Conservation (phyloP, 495 filamentous ascomycete species). For the Tuber indicum region DNA sequence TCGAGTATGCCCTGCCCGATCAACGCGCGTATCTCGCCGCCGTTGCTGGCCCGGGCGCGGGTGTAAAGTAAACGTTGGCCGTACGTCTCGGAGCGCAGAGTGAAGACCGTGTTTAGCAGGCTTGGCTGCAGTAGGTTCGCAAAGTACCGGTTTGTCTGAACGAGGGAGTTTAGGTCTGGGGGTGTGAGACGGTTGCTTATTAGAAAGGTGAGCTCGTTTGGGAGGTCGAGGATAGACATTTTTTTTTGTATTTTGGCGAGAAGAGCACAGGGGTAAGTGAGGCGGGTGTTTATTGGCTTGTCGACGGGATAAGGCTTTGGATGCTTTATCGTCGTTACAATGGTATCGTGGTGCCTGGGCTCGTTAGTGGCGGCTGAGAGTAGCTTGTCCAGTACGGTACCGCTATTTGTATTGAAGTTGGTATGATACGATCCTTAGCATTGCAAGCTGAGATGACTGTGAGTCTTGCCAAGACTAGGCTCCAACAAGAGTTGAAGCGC, state of each 20-base stretch:
- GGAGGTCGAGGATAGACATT: conserved; percentile 11
- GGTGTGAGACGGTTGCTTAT: conserved; percentile 23
- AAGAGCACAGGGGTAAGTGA: background rate
- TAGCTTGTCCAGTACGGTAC: too few species aligned
- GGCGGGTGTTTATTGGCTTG: too few species aligned
- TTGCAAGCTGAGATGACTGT: too few species aligned
- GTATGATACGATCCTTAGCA: too few species aligned
- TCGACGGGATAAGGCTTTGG: too few species aligned
- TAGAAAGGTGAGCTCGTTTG: conserved; percentile 33
- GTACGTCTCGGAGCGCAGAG: background rate
- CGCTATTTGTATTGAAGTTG: background rate
- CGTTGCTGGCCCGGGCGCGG: background rate
- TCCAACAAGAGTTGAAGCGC: background rate
- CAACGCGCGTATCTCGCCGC: background rate
- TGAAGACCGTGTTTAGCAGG: background rate
- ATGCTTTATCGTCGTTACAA: background rate
- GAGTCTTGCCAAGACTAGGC: too few species aligned
- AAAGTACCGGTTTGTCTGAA: conserved; percentile 23
- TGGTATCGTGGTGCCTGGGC: background rate
- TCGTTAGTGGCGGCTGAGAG: background rate
- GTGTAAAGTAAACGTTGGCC: background rate
- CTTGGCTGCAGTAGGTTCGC: conserved; percentile 12
- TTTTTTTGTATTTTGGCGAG: background rate
- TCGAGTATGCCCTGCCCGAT: background rate
- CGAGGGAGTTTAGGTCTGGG: conserved; percentile 30